Percentiles rank a stretch among this genome's conserved stretches.
Evolutionary conservation across 164 flowering plant genomes (phyloP).

Genomic region (Hamamelis virginiana): DNA sequence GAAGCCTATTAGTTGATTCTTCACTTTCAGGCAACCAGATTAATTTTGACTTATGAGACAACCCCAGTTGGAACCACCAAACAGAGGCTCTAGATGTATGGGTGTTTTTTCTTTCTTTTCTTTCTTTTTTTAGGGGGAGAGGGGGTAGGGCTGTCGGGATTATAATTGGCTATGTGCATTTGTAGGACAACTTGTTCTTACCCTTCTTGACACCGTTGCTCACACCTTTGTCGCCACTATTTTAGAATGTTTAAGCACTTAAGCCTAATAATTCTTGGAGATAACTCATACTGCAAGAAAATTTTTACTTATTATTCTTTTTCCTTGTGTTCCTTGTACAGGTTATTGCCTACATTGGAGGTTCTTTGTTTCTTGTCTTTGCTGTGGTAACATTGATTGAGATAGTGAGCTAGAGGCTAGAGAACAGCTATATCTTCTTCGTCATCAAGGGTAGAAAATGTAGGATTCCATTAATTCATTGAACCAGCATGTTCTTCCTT

Average conservation of each 20-base stretch:
- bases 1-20: no score
- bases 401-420: constrained; percentile 45
- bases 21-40: background rate
- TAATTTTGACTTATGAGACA: background rate
- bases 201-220: background rate
- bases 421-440: background rate
- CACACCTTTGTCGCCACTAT: background rate
- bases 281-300: no score
- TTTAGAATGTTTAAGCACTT: background rate
- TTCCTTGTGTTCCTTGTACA: constrained; percentile 22
- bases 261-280: no score
- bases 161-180: background rate
- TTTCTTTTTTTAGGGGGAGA: no score
- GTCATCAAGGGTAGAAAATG: background rate
- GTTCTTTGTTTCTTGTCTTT: constrained; percentile 83
- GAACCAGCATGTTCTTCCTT: background rate
- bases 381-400: constrained; percentile 77
- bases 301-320: background rate
- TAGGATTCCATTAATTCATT: background rate
- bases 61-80: background rate
- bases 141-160: no score
- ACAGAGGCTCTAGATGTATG: no score
- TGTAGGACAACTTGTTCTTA: background rate
- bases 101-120: no score
- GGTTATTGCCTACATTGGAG: constrained; percentile 82